Evolutionary conservation across 2,329 filamentous ascomycete species (phyloP), one percentile per base, ranked within the genome.

Genomic region (Scorias spongiosa): DNA sequence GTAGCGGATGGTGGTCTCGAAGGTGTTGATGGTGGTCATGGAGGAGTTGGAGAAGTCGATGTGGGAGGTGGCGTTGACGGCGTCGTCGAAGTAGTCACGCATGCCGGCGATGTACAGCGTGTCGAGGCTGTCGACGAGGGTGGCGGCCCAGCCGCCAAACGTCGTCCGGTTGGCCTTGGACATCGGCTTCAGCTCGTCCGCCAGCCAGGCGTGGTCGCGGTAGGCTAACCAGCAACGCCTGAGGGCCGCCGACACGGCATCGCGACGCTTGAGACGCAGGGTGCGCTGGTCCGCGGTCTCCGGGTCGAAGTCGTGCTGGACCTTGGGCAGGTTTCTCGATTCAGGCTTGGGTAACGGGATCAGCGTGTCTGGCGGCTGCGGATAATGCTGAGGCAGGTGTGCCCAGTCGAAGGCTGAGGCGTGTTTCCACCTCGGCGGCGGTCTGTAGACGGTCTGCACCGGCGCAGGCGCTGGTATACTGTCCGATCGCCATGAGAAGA

Each of bases 21-120:
- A 66, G 6, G 66, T 56, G 44, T 66, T 66, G 45, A 66, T 43
- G 38, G 48, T 52, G 11, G 59, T 54, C 32, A 59, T 41, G 2
- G 48, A 49, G 5, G 61, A 51, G 11, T 54, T 54, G 5, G 59
- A 56, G 47, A 66, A 66, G 44, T 66, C 54, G 42, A 67, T 60
- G 30, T 48, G 50, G 29, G 57, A 57, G 0, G 64, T 53, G 12
- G 64, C 63, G n/a, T 54, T 51, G 32, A 66, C 59, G 2, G 63
- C 63, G 10, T 58, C 59, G 12, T 55, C 48, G 44, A 66, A 65
- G 29, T 66, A 62, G 15, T 60, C 57, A 34, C 60, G 54, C 44
- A 63, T 53, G 1, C 54, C 63, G 62, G 65, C 64, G 38, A 65
- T 63, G 57, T 60, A 65, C 5, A 66, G 51, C 3, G 63, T 65